A percentile compares a stretch with the other conserved stretches of the same genome.
phyloP scores from a whole-genome alignment of 2,329 filamentous ascomycete species.

The Cryphonectria parasitica region DNA sequence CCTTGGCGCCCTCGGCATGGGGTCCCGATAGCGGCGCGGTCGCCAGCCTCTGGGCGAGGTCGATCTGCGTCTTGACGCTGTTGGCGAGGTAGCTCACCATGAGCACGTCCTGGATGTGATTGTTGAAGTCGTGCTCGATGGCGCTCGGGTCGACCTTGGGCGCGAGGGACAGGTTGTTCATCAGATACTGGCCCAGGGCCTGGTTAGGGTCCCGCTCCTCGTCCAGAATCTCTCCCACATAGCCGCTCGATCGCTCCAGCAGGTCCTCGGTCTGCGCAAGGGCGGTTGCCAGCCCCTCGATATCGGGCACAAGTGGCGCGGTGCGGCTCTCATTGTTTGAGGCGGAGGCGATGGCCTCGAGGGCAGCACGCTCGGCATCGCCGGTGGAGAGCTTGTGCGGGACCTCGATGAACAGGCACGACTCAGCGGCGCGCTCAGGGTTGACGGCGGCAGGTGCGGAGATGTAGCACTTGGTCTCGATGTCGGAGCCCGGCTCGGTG shows the following conservation, averaged over 20 bases:
- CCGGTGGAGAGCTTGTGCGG: constrained; percentile 92
- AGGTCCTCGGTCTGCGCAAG: constrained; percentile 87
- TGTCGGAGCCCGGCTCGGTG: constrained; percentile 84
- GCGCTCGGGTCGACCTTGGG: constrained; percentile 91
- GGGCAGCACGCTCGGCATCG: constrained; percentile 60
- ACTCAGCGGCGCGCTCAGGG: constrained; percentile 91
- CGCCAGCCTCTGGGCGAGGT: constrained; percentile 91
- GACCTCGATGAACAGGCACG: constrained; percentile 95
- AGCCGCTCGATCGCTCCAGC: constrained; percentile 88
- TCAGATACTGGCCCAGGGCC: constrained; percentile 89
- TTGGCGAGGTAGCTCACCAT: constrained; percentile 98
- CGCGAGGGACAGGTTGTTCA: constrained; percentile 89
- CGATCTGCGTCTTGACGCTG: constrained; percentile 98
- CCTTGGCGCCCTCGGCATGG: constrained; percentile 51
- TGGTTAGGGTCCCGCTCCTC: constrained; percentile 90
- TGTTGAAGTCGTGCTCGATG: constrained; percentile 99
- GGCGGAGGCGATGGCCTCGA: constrained; percentile 84
- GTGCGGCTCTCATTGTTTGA: constrained; percentile 77
- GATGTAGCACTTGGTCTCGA: constrained; percentile 93
- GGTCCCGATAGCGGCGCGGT: constrained; percentile 66
- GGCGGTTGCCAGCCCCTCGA: constrained; percentile 84
- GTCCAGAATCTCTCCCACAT: constrained; percentile 91
- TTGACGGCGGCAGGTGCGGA: constrained; percentile 93
- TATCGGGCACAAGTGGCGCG: constrained; percentile 78
- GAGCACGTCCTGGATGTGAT: constrained; percentile 98